Base-by-base conservation (phyloP, 805 yeast genomes). In the Yarrowia divulgata region DNA sequence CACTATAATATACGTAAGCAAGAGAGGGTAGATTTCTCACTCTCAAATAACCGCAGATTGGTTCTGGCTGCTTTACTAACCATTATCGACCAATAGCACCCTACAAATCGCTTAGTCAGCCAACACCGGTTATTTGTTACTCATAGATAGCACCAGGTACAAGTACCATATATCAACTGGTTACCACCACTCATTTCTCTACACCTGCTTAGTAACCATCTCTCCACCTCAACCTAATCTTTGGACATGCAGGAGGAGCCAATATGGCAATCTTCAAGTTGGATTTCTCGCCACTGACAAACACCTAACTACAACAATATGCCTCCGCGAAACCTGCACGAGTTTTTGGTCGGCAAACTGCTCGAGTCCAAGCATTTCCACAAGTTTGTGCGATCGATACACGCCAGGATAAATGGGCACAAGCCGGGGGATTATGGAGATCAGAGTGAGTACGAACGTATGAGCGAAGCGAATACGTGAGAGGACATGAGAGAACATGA, bases 381-480 rank as follows among this genome's bases (percentile, higher is more conserved):
- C 52, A 40, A 52, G 52, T 66, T 66, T 66, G 69, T 66, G 12
- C 7, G 69, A 8, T 43, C 62, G 43, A 54, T 66, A 32, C 69
- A 66, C 10, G 69, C 69, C 37, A 13, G 62, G 18, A 40, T 66
- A 0, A 66, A 50, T 12, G 69, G 69, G 1, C 62, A 34, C 14
- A 66, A 50, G 14, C 69, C 62, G 29, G 13, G 19, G 2, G 62
- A 50, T 19, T 66, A 66, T 34, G 45, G 42, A 14, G 62, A 50
- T 42, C 69, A 52, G 37, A 40, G 69, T 66, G 52, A 66, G 69
- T 66, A 52, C 6, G 5, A 14, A 19, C 8, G 13, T 14, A 19
- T 18, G 43, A 23, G 3, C 29, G 29, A 23, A 23, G 29, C 29
- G 29, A 8, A 6, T 4, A 29, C 16, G 18, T 14, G 62, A 40